These are phyloP conservation scores for Neolentinus lepideus DNA, from an alignment of 1,284 basidiomycete genomes.

Conservation along the genomic window DNA sequence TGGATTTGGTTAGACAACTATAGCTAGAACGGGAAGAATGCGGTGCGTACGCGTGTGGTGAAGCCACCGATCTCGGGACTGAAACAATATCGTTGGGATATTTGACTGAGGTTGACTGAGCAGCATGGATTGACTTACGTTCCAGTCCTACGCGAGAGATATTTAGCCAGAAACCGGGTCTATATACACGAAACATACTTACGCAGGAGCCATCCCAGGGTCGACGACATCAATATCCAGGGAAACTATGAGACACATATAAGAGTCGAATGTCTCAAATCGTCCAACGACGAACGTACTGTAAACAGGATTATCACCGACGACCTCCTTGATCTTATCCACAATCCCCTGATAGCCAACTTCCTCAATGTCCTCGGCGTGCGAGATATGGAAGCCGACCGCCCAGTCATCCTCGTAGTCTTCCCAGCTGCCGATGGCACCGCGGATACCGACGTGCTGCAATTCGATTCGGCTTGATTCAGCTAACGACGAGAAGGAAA, in stretches of 20 bases:
- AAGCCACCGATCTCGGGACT: conserved; percentile 31
- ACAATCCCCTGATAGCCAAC: conserved; percentile 25
- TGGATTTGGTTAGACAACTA: background rate
- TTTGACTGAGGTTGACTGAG: background rate
- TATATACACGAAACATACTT: conserved; percentile 7
- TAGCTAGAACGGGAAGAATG: background rate
- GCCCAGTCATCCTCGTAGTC: conserved; percentile 26
- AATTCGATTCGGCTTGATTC: background rate
- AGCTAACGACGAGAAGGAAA: background rate
- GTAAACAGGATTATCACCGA: conserved; percentile 30
- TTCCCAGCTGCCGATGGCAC: conserved; percentile 21
- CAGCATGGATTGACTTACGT: conserved; percentile 17
- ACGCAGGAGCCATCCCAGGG: conserved; percentile 31
- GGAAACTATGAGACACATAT: conserved; percentile 16
- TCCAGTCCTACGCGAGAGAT: conserved; percentile 22
- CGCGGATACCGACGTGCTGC: conserved; percentile 27
- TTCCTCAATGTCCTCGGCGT: conserved; percentile 27
- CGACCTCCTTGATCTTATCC: conserved; percentile 23
- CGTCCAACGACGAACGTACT: conserved; percentile 10
- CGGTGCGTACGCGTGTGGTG: conserved; percentile 22
- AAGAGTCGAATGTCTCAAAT: conserved; percentile 6
- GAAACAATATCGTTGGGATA: background rate
- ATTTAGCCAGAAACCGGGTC: background rate
- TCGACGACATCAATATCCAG: conserved; percentile 30
- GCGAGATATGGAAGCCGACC: conserved; percentile 26